Percentiles rank a stretch among this genome's conserved stretches.
phyloP scores from a whole-genome alignment of 805 yeast genomes.

The Myxozyma monticola region DNA sequence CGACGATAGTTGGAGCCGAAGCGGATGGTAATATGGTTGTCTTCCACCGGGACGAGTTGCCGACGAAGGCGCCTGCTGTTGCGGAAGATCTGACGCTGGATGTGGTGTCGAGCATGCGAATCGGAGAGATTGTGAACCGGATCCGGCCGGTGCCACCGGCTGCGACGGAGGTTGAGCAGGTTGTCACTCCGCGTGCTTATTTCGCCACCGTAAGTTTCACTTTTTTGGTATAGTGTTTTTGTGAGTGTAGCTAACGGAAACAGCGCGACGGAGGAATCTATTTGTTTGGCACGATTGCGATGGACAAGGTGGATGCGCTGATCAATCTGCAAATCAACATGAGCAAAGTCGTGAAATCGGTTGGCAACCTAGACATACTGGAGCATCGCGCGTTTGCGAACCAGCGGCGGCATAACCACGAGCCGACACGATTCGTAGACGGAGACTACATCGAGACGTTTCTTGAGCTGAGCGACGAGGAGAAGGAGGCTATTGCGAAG shows the following conservation, averaged over 20 bases:
- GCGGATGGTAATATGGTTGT: conserved; percentile 32
- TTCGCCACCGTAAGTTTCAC: conserved; percentile 26
- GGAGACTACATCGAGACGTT: conserved; percentile 30
- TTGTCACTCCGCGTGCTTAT: conserved; percentile 25
- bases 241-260: background rate
- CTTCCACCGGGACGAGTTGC: conserved; percentile 6
- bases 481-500: conserved; percentile 12
- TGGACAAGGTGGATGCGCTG: conserved; percentile 18
- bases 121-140: conserved; percentile 30
- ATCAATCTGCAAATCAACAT: conserved; percentile 27
- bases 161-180: conserved; percentile 9
- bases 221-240: background rate
- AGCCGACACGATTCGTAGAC: conserved; percentile 29
- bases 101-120: conserved; percentile 15
- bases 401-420: conserved; percentile 12
- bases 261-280: conserved; percentile 31
- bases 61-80: background rate
- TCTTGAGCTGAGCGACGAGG: conserved; percentile 18
- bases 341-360: conserved; percentile 13
- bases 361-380: conserved; percentile 18
- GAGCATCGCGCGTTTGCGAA: conserved; percentile 18
- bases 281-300: conserved; percentile 19
- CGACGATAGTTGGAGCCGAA: conserved; percentile 21
- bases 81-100: conserved; percentile 4
- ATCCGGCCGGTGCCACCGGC: conserved; percentile 12